Conservation (phyloP, 163 green algal species). For the Prototheca wickerhamii region DNA sequence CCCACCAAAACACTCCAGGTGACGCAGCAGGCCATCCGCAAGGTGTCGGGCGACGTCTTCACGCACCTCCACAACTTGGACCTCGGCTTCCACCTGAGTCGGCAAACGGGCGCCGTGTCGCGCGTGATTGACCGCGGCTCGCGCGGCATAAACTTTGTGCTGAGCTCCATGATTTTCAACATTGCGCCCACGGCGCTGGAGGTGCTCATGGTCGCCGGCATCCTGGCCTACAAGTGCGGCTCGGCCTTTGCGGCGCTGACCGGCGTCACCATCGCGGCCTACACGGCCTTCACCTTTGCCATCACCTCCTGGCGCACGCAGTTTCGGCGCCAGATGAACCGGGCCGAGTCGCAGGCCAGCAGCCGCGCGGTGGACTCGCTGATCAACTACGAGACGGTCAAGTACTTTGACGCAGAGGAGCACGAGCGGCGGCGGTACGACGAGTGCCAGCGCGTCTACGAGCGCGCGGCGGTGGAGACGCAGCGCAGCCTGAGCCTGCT, state of each 20-base stretch:
- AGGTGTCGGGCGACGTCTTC: slow-evolving; percentile 70
- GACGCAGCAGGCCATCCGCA: slow-evolving; percentile 62
- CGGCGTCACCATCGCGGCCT: slow-evolving; percentile 58
- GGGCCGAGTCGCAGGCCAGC: slow-evolving; percentile 55
- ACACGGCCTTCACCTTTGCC: slow-evolving; percentile 50
- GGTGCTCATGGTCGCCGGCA: slow-evolving; percentile 71
- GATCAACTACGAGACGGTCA: slow-evolving; percentile 94
- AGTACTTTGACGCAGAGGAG: slow-evolving; percentile 86
- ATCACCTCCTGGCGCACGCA: slow-evolving; percentile 78
- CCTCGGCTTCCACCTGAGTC: slow-evolving; percentile 78
- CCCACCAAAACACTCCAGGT: slow-evolving; percentile 27
- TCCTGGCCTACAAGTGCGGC: slow-evolving; percentile 87
- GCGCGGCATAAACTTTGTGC: slow-evolving; percentile 93
- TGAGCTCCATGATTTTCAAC: slow-evolving; percentile 88
- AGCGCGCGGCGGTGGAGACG: slow-evolving; percentile 71
- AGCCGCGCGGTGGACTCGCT: slow-evolving; percentile 75
- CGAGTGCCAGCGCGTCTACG: slow-evolving; percentile 60
- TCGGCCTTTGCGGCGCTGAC: slow-evolving; percentile 75
- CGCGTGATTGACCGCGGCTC: slow-evolving; percentile 85
- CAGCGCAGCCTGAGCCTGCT: slow-evolving; percentile 78
- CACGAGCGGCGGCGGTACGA: slow-evolving; percentile 71
- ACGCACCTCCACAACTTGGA: slow-evolving; percentile 84
- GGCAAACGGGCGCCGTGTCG: slow-evolving; percentile 74
- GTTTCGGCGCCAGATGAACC: slow-evolving; percentile 66
- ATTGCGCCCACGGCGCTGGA: slow-evolving; percentile 85